Conservation (phyloP, 106 monocot genomes). For the Dendrobium chrysotoxum region DNA sequence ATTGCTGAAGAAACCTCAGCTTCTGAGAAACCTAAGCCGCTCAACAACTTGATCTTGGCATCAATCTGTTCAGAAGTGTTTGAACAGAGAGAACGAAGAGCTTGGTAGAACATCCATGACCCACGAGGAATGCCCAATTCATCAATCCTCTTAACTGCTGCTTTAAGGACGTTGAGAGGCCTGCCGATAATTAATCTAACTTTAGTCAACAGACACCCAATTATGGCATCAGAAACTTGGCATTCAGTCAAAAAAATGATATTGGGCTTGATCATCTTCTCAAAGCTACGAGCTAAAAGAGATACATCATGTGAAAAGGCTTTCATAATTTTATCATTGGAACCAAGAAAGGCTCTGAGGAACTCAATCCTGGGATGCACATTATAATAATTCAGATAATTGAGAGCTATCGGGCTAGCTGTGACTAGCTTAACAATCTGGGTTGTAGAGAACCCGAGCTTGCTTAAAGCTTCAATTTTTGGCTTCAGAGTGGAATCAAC, state of each 20-base stretch:
- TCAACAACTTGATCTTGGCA: constrained; percentile 3
- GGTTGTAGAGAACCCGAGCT: constrained; percentile 13
- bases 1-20: neutral
- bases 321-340: neutral
- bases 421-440: constrained; percentile 10
- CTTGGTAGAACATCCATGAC: constrained; percentile 1
- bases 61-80: neutral
- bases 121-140: constrained; percentile 4
- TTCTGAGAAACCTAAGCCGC: constrained; percentile 8
- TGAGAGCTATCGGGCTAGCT: neutral
- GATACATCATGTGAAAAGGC: neutral
- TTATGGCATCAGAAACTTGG: neutral
- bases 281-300: neutral
- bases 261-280: constrained; percentile 10
- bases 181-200: neutral
- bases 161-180: neutral
- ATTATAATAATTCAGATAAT: neutral
- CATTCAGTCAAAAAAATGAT: constrained; percentile 8
- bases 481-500: constrained; percentile 27
- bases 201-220: neutral
- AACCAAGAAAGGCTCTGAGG: neutral
- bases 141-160: neutral
- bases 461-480: constrained; percentile 4
- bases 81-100: neutral
- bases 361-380: neutral